Conservation (phyloP, 805 yeast species). For the Metschnikowia drakensbergensis region DNA sequence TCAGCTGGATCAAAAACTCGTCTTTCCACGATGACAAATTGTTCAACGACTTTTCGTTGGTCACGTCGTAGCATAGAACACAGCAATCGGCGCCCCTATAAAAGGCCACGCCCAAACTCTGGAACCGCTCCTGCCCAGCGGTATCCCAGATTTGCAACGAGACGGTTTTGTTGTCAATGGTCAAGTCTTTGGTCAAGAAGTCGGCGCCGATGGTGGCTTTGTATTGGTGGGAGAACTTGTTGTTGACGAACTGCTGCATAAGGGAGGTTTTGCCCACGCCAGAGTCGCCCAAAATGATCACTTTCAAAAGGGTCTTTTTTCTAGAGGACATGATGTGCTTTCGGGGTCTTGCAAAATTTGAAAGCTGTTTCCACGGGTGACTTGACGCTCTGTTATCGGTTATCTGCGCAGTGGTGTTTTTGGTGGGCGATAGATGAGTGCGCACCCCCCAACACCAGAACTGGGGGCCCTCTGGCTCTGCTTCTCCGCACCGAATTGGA, state of each 20-base stretch:
- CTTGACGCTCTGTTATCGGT: neutral
- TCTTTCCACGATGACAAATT: conserved; percentile 89
- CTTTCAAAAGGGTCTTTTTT: conserved; percentile 75
- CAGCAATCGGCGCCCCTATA: conserved; percentile 98
- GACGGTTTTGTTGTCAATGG: conserved; percentile 77
- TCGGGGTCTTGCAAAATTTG: no score
- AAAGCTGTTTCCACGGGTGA: no score
- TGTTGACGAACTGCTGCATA: conserved; percentile 96
- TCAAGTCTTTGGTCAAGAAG: conserved; percentile 85
- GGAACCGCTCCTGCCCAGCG: conserved; percentile 70
- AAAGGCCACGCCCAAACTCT: conserved; percentile 93
- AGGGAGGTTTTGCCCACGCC: conserved; percentile 97
- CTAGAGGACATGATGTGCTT: conserved; percentile 47
- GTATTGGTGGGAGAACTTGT: conserved; percentile 90
- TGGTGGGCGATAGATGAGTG: neutral
- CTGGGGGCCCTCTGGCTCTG: neutral
- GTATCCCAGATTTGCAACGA: conserved; percentile 72
- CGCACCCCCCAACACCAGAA: neutral
- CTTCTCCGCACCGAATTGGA: no score
- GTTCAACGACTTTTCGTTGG: conserved; percentile 90
- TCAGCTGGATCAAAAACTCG: conserved; percentile 90
- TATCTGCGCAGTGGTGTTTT: neutral
- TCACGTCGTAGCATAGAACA: conserved; percentile 92
- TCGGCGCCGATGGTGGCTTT: conserved; percentile 99
- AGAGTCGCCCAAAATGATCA: conserved; percentile 91